phyloP scores from a whole-genome alignment of 805 yeast species.

The Hanseniaspora clermontiae region DNA sequence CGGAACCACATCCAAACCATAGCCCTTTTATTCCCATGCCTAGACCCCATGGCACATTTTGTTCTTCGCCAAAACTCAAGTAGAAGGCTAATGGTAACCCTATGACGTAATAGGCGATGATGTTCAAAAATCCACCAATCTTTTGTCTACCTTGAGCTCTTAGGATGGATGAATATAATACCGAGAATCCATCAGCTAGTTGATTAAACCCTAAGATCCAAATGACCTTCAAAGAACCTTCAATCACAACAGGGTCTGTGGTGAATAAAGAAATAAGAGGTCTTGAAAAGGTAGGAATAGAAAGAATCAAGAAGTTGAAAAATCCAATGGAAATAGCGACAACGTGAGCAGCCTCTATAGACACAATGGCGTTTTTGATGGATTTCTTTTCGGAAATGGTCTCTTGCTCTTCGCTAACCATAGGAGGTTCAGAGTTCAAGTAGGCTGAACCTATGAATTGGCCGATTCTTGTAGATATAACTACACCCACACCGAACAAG shows the following conservation, averaged over 20 bases:
- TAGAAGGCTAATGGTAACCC: constrained; percentile 56
- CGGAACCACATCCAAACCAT: constrained; percentile 64
- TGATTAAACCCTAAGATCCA: constrained; percentile 48
- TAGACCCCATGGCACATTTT: constrained; percentile 44
- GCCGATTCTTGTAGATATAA: constrained; percentile 45
- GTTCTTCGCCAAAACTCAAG: constrained; percentile 22
- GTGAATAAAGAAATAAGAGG: constrained; percentile 35
- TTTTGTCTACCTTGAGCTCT: constrained; percentile 68
- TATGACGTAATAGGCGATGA: constrained; percentile 55
- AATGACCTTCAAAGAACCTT: constrained; percentile 31
- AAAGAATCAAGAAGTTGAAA: constrained; percentile 35
- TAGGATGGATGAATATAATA: constrained; percentile 58
- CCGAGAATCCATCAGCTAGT: constrained; percentile 55
- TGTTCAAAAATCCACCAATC: constrained; percentile 57
- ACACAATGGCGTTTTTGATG: constrained; percentile 25
- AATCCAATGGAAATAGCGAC: constrained; percentile 28
- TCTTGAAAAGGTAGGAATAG: constrained; percentile 23
- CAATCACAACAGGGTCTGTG: constrained; percentile 44
- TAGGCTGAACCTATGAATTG: constrained; percentile 36
- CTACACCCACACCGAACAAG: constrained; percentile 48
- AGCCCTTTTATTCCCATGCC: constrained; percentile 53
- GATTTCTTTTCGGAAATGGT: constrained; percentile 9
- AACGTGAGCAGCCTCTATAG: constrained; percentile 32
- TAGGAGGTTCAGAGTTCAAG: constrained; percentile 17
- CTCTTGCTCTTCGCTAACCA: background rate